phyloP scores from a whole-genome alignment of 2,329 filamentous ascomycete species.

The Trematosphaeria pertusa region DNA sequence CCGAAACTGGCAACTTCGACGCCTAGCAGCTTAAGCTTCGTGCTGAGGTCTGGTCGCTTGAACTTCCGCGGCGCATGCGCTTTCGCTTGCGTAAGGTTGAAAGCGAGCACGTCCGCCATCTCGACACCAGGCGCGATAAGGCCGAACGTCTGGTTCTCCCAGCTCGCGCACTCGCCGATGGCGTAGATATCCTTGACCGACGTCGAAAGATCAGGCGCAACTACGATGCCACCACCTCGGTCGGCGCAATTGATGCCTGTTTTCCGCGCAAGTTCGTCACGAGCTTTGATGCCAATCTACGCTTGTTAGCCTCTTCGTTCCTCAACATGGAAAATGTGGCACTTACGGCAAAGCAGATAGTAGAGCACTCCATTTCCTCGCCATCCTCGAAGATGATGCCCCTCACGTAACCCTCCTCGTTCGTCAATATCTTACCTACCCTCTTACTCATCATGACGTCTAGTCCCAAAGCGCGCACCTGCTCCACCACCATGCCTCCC shows the following conservation, averaged over 20 bases:
- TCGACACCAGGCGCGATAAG: constrained; percentile 89
- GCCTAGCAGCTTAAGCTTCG: constrained; percentile 86
- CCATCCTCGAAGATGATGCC: constrained; percentile 84
- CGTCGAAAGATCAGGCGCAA: constrained; percentile 72
- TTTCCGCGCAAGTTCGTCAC: constrained; percentile 76
- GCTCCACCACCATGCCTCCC: constrained; percentile 80
- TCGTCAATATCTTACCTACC: constrained; percentile 74
- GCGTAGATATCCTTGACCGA: constrained; percentile 79
- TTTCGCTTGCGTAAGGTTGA: constrained; percentile 86
- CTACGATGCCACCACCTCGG: constrained; percentile 77
- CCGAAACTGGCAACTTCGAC: constrained; percentile 94
- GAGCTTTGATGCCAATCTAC: constrained; percentile 77
- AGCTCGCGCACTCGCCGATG: constrained; percentile 90
- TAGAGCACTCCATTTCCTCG: constrained; percentile 76
- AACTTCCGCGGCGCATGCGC: constrained; percentile 73
- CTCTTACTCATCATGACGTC: constrained; percentile 81
- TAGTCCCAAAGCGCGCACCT: constrained; percentile 78
- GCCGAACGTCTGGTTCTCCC: constrained; percentile 85
- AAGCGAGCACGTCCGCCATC: constrained; percentile 90
- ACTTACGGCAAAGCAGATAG: constrained; percentile 79
- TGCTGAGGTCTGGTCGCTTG: constrained; percentile 85
- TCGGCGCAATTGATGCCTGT: constrained; percentile 76
- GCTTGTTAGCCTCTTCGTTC: constrained; percentile 12
- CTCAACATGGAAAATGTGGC: constrained; percentile 4
- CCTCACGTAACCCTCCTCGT: constrained; percentile 70